These are phyloP conservation scores for Ascochyta pisi DNA, from an alignment of 2,329 filamentous ascomycete species.

Conservation along the genomic window DNA sequence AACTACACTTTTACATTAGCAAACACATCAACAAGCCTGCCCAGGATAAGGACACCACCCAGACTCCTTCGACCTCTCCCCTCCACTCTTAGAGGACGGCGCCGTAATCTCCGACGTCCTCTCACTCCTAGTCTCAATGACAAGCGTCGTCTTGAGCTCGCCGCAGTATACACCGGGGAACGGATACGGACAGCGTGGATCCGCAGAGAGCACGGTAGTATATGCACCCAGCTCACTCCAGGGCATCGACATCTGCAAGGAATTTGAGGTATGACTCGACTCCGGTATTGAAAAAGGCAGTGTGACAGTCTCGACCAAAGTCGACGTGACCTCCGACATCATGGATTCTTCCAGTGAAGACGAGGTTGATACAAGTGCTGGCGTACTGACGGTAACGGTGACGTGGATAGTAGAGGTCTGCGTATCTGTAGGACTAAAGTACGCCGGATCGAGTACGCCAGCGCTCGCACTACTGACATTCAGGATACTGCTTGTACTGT, in stretches of 20 bases:
- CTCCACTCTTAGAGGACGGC: background rate
- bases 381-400: constrained; percentile 2
- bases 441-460: background rate
- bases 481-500: background rate
- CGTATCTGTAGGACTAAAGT: background rate
- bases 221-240: background rate
- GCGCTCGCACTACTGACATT: background rate
- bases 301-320: background rate
- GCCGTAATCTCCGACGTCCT: background rate
- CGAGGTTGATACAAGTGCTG: background rate
- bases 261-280: background rate
- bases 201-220: constrained; percentile 15
- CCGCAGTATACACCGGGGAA: constrained; percentile 35
- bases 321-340: background rate
- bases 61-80: constrained; percentile 7
- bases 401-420: constrained; percentile 6
- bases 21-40: background rate
- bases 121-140: constrained; percentile 11
- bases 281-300: background rate
- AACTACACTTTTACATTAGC: background rate
- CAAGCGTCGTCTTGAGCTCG: constrained; percentile 21
- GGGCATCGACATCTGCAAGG: background rate
- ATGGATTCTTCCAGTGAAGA: background rate
- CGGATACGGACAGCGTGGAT: constrained; percentile 40
- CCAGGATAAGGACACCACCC: constrained; percentile 29